These are phyloP conservation scores for Rhizophlyctis rosea DNA, from an alignment of 192 early-diverging fungal species.

Conservation along the genomic window DNA sequence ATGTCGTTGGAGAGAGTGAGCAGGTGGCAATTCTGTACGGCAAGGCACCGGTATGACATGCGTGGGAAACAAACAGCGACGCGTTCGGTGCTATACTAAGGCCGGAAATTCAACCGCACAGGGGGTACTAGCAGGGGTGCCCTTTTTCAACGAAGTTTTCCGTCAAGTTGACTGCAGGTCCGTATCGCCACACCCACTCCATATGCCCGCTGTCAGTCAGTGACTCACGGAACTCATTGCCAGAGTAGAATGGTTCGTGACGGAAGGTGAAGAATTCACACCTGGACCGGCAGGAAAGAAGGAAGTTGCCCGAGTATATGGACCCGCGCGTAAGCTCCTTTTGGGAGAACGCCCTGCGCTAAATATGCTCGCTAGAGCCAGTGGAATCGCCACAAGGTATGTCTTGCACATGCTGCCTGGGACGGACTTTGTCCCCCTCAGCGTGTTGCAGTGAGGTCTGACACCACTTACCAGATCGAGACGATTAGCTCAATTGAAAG, in stretches of 20 bases:
- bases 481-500: constrained; percentile 60
- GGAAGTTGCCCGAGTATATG: constrained; percentile 77
- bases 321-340: constrained; percentile 77
- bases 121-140: constrained; percentile 89
- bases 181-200: constrained; percentile 7
- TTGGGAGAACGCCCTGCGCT: constrained; percentile 92
- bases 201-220: too few relatives aligned
- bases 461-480: constrained; percentile 39
- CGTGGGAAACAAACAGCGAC: too few relatives aligned
- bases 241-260: constrained; percentile 81
- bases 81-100: neutral
- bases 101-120: constrained; percentile 14
- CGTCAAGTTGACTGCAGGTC: constrained; percentile 83
- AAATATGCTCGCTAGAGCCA: constrained; percentile 91
- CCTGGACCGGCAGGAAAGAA: constrained; percentile 47
- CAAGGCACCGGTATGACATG: constrained; percentile 57
- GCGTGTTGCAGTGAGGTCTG: neutral
- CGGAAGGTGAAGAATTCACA: constrained; percentile 78
- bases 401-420: constrained; percentile 13
- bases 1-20: constrained; percentile 85
- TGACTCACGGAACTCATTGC: too few relatives aligned
- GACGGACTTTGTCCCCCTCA: neutral
- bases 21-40: constrained; percentile 82
- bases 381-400: constrained; percentile 86
- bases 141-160: constrained; percentile 96